Evolutionary conservation across 1,139 yeast genomes (phyloP).

Genomic region (Debaryomyces subglobosus): DNA sequence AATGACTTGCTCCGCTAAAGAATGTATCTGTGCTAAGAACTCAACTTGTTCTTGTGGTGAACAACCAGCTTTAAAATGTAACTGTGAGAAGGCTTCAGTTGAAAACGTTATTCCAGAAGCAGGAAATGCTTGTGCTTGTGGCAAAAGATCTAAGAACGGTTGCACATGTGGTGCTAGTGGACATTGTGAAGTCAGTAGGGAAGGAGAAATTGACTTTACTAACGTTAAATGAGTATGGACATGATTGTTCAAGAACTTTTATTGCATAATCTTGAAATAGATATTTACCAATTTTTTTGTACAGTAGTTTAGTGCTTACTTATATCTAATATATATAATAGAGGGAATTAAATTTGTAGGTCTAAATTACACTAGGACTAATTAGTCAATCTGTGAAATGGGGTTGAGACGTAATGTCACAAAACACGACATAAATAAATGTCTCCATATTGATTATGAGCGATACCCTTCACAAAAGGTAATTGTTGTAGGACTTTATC

Average conservation of each 20-base stretch:
- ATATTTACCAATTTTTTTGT: not conserved
- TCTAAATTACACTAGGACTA: too few relatives aligned
- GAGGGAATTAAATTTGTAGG: not conserved
- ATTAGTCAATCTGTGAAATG: too few relatives aligned
- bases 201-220: constrained; percentile 52
- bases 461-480: not conserved
- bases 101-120: constrained; percentile 45
- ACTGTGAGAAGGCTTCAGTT: constrained; percentile 43
- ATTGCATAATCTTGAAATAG: not conserved
- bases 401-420: not conserved
- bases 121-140: constrained; percentile 48
- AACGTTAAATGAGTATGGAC: constrained; percentile 27
- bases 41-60: constrained; percentile 56
- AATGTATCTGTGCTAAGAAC: constrained; percentile 51
- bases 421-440: not conserved
- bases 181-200: constrained; percentile 46
- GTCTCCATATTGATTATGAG: not conserved
- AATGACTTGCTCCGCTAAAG: constrained; percentile 49
- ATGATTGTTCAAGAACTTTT: not conserved
- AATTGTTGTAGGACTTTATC: not conserved
- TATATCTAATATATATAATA: not conserved
- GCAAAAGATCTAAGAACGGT: constrained; percentile 42
- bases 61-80: constrained; percentile 49
- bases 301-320: not conserved
- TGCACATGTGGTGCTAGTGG: constrained; percentile 49